Conservation (phyloP, 179 eudicot genomes). For the Amaranthus tricolor region DNA sequence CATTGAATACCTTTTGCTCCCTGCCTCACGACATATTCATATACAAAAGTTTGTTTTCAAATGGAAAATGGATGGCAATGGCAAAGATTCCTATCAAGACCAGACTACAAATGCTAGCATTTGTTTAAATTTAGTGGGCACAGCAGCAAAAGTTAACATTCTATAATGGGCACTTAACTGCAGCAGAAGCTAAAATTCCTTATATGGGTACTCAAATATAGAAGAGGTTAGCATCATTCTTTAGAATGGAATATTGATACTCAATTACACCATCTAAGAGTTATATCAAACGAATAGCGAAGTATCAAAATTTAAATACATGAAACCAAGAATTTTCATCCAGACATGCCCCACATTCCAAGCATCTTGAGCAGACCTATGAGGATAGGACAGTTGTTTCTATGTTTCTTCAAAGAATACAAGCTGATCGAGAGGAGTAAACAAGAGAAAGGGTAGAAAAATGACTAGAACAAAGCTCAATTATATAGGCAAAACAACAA, state of each 20-base stretch:
- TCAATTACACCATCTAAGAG: background rate
- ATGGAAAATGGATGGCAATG: background rate
- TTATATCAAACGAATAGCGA: background rate
- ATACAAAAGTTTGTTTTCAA: background rate
- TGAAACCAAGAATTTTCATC: background rate
- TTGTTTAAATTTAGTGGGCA: background rate
- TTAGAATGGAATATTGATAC: background rate
- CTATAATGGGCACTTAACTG: too few species aligned
- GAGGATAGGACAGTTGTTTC: constrained; percentile 5
- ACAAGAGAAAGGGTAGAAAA: background rate
- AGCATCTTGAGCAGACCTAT: background rate
- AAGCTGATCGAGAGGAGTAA: background rate
- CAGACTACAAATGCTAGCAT: background rate
- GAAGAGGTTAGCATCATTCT: too few species aligned
- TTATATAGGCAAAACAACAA: background rate
- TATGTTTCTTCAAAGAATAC: constrained; percentile 2
- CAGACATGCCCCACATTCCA: constrained; percentile 16
- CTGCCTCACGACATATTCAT: background rate
- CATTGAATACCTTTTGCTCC: background rate
- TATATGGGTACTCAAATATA: too few species aligned
- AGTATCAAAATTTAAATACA: background rate
- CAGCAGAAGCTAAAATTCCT: background rate
- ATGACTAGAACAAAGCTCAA: constrained; percentile 5
- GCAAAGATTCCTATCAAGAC: background rate
- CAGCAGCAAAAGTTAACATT: background rate